phyloP scores from a whole-genome alignment of 352 stramenopile species.

The Phytophthora foliorum region DNA sequence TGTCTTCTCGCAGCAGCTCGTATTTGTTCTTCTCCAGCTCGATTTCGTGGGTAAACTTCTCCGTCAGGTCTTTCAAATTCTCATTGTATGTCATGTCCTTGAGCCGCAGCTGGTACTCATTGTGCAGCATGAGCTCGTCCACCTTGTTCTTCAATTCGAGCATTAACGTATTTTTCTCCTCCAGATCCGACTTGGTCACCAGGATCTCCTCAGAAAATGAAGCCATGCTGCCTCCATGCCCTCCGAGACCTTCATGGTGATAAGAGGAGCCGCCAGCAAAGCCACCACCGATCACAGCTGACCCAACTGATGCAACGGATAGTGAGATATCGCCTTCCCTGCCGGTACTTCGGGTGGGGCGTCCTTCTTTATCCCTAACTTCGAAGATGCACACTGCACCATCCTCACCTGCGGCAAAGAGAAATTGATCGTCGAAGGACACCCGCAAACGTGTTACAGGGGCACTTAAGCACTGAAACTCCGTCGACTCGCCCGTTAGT shows the following conservation, averaged over 20 bases:
- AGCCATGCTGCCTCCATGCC: slow-evolving; percentile 24
- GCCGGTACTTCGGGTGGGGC: slow-evolving; percentile 55
- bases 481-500: slow-evolving; percentile 90
- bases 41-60: slow-evolving; percentile 95
- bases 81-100: slow-evolving; percentile 97
- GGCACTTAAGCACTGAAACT: slow-evolving; percentile 87
- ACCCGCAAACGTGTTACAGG: slow-evolving; percentile 87
- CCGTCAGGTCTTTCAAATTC: slow-evolving; percentile 94
- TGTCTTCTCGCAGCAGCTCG: slow-evolving; percentile 91
- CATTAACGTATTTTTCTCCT: slow-evolving; percentile 94
- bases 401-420: slow-evolving; percentile 92
- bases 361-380: slow-evolving; percentile 88
- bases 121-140: slow-evolving; percentile 94
- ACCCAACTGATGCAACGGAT: slow-evolving; percentile 18
- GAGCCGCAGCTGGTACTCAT: slow-evolving; percentile 95
- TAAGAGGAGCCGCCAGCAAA: slow-evolving; percentile 24
- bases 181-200: slow-evolving; percentile 92
- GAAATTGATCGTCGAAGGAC: slow-evolving; percentile 89
- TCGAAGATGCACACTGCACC: slow-evolving; percentile 91
- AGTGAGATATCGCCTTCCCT: slow-evolving; percentile 27
- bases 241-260: slow-evolving; percentile 26
- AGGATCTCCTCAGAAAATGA: slow-evolving; percentile 83
- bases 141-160: slow-evolving; percentile 95
- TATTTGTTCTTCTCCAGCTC: slow-evolving; percentile 94
- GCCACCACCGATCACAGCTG: slow-evolving; percentile 9